Percentiles rank a stretch among this genome's conserved stretches.
Conservation (phyloP, 257 asterid genomes). For the Gynochthodes officinalis region DNA sequence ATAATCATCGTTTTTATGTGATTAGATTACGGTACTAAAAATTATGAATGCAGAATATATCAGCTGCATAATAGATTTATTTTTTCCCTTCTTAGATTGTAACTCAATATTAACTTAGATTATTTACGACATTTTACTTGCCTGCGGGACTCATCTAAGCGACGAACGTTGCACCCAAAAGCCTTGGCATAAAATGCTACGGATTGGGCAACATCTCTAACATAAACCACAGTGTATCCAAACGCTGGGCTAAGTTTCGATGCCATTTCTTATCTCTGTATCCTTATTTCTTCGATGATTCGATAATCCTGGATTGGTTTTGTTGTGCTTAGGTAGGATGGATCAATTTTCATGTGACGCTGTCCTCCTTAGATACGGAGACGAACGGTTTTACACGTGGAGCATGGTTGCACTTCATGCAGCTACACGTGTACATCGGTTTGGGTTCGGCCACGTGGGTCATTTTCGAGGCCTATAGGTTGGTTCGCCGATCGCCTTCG, state of each 20-base stretch:
- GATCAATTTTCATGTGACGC: too few species aligned
- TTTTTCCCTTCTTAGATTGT: too few species aligned
- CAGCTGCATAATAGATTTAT: too few species aligned
- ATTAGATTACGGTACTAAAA: too few species aligned
- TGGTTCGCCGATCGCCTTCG: too few species aligned
- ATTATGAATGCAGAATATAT: too few species aligned
- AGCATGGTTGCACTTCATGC: not conserved
- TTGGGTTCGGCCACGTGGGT: not conserved
- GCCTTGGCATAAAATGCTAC: slow-evolving; percentile 66
- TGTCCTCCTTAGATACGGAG: not conserved
- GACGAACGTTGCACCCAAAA: slow-evolving; percentile 70
- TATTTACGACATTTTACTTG: too few species aligned
- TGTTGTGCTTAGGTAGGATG: too few species aligned
- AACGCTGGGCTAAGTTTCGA: slow-evolving; percentile 43
- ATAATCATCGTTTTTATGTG: too few species aligned
- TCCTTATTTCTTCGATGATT: too few species aligned
- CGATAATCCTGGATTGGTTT: too few species aligned
- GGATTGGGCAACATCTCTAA: slow-evolving; percentile 67
- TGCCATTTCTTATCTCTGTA: slow-evolving; percentile 47
- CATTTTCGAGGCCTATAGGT: not conserved
- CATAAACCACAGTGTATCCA: slow-evolving; percentile 77
- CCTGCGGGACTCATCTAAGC: slow-evolving; percentile 60
- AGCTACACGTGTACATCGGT: slow-evolving; percentile 14
- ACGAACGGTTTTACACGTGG: slow-evolving; percentile 10
- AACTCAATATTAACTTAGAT: too few species aligned